Evolutionary conservation across 129 eudicot species (phyloP), one percentile per base, ranked within the genome.

Genomic region (Artemisia tridentata): DNA sequence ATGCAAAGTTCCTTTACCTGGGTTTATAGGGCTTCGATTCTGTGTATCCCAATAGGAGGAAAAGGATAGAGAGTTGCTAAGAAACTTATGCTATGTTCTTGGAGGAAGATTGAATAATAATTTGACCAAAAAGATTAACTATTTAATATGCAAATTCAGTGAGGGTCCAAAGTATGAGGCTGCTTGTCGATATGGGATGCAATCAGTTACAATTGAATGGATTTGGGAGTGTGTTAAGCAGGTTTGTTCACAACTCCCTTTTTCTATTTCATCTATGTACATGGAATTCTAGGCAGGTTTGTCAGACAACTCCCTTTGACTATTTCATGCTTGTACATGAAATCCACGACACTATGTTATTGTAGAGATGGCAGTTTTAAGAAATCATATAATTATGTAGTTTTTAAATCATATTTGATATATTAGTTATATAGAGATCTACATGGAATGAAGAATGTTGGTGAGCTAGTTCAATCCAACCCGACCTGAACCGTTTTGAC

Each of bases 11-110:
- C 98, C 96, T 51, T 83, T 92, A 63, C 90, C 86, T 57, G 96
- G 95, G 67, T 87, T 89, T 61, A 66, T 71, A 67, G 75, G 80
- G 15, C 83, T 83, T 69, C 72, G 73, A 14, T 76, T 92, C 31
- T 89, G 96, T 71, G 85, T 89, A 65, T 92, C 98, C 27, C 98
- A 86, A 55, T 89, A 92, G 74, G 88, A 80, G 58, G 85, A 81
- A 41, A 92, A 85, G 71, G 95, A 92, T 18, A 80, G 80, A 72
- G 43, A 78, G 77, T 88, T 92, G 49, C 71, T 92, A 43, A 86
- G 95, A 75, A 92, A 89, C 77, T 68, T 89, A 75, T 92, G 98
- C 81, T 84, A 77, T 81, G 81, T 82, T 59, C 96, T 86, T 74
- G 98, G 98, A 58, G 95, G 80, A 76, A 85, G 53, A n/a, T n/a